These are phyloP conservation scores for Flaveria linearis DNA, from an alignment of 129 eudicot genomes.

Conservation along the genomic window DNA sequence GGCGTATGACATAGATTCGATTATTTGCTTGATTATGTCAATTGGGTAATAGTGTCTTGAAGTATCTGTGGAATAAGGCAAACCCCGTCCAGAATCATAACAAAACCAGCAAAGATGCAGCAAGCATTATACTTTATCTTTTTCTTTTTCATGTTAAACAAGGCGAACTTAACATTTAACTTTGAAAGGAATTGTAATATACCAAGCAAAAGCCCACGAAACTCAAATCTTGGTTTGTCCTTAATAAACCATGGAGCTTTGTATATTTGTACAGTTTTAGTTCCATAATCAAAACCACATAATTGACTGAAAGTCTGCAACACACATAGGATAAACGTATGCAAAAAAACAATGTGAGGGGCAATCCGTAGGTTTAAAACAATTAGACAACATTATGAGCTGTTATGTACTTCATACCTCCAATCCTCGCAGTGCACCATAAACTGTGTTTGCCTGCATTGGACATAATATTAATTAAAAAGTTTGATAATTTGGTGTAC, in stretches of 20 bases:
- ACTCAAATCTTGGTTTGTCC: constrained; percentile 86
- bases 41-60: constrained; percentile 90
- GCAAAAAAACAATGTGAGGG: constrained; percentile 7
- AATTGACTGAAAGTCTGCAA: constrained; percentile 92
- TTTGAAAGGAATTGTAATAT: constrained; percentile 21
- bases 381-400: neutral
- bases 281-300: constrained; percentile 75
- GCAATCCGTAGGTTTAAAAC: constrained; percentile 15
- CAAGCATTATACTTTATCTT: neutral
- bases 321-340: neutral
- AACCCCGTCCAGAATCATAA: constrained; percentile 22
- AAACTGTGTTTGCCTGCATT: constrained; percentile 87
- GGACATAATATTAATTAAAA: constrained; percentile 9
- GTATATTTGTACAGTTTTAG: constrained; percentile 67
- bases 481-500: neutral
- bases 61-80: constrained; percentile 64
- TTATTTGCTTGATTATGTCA: constrained; percentile 78
- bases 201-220: constrained; percentile 97
- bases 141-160: neutral
- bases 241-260: constrained; percentile 93
- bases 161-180: neutral
- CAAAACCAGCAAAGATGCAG: constrained; percentile 9
- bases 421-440: constrained; percentile 91
- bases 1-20: constrained; percentile 93
- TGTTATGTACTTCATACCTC: constrained; percentile 56